A percentile compares a stretch with the other conserved stretches of the same genome.
Evolutionary conservation across 176 grass and related monocot genomes (phyloP).

Genomic region (Dactylis glomerata): DNA sequence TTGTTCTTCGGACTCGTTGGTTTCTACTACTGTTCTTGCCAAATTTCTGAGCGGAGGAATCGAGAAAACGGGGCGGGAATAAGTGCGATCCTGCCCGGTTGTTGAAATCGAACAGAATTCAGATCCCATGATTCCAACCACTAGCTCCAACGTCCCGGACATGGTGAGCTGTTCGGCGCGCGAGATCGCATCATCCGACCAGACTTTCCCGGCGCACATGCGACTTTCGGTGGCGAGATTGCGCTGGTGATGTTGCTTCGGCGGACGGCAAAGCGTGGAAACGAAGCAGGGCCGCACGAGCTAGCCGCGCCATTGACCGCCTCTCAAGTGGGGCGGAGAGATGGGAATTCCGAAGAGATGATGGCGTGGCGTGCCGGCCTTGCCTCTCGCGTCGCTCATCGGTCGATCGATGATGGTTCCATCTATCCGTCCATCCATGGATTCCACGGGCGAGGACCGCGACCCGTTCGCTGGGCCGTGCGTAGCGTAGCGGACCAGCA

Average conservation of each 20-base stretch:
- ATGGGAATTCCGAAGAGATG: rapidly evolving
- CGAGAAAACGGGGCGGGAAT: background rate
- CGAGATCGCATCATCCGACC: background rate
- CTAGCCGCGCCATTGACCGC: constrained; percentile 20
- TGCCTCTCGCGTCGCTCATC: background rate
- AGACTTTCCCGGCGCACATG: background rate
- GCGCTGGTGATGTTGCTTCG: background rate
- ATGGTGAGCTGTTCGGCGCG: background rate
- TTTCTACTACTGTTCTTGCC: background rate
- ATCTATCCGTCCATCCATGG: background rate
- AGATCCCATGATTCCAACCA: background rate
- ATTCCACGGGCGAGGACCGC: background rate
- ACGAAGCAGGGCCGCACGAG: background rate
- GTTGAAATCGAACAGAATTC: background rate
- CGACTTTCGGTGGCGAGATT: background rate
- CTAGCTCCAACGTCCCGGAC: background rate
- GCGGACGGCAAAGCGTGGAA: background rate
- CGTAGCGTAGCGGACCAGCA: constrained; percentile 13
- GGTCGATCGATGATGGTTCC: background rate
- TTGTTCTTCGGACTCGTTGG: background rate
- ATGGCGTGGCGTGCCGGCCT: constrained; percentile 13
- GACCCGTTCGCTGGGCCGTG: background rate
- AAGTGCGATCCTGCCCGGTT: constrained; percentile 7
- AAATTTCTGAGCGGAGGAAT: background rate
- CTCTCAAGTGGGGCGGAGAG: background rate